Evolutionary conservation across 768 basidiomycete genomes (phyloP).

Genomic region (Tylopilus plumbeoviolaceoides): DNA sequence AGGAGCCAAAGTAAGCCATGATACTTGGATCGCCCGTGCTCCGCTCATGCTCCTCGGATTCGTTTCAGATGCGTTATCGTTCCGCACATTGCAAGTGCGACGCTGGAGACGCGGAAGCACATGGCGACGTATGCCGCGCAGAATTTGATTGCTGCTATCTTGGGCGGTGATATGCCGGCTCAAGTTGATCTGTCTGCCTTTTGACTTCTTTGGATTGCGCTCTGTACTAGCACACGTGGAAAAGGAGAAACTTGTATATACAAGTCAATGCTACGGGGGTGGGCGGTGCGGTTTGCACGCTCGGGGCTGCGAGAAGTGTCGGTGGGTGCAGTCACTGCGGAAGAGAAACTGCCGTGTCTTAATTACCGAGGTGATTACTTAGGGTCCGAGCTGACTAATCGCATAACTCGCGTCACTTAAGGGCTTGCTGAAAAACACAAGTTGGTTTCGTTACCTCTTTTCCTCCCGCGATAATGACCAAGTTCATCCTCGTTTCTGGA

Average conservation of each 20-base stretch:
- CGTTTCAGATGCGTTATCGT: constrained; percentile 65
- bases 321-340: too few species aligned
- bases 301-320: too few species aligned
- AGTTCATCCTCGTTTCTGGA: constrained; percentile 94
- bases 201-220: too few species aligned
- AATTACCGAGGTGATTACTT: too few species aligned
- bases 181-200: constrained; percentile 37
- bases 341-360: too few species aligned
- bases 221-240: too few species aligned
- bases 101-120: constrained; percentile 72
- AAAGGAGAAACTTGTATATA: too few species aligned
- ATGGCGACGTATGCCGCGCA: constrained; percentile 78
- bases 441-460: background rate
- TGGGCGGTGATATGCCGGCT: constrained; percentile 61
- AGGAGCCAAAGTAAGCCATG: constrained; percentile 58
- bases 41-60: background rate
- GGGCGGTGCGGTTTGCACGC: too few species aligned
- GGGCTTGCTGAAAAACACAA: background rate
- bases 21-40: background rate
- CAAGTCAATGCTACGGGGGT: too few species aligned
- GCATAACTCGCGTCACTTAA: background rate
- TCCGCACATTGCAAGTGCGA: constrained; percentile 91
- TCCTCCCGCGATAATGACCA: constrained; percentile 58
- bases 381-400: constrained; percentile 18
- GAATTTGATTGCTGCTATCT: constrained; percentile 43